phyloP scores from a whole-genome alignment of 306 rosid species.

The Quercus ilex region DNA sequence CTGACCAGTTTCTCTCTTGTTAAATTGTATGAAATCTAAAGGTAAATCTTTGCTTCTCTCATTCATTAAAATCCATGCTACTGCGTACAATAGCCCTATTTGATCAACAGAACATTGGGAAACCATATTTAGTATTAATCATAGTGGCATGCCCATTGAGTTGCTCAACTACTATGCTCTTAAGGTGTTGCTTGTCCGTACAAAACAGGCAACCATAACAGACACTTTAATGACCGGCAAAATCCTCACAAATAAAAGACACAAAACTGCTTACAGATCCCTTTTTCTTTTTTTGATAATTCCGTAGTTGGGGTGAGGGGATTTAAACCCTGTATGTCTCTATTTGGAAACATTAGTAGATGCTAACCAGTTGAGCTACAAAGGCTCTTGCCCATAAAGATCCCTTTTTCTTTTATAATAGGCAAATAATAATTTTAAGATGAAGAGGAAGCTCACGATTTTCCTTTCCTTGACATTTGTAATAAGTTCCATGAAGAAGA shows the following conservation, averaged over 20 bases:
- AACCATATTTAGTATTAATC: neutral
- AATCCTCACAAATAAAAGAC: neutral
- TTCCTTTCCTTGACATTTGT: neutral
- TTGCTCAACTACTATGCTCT: neutral
- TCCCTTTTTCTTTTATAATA: neutral
- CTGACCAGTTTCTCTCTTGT: neutral
- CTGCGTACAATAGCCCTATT: neutral
- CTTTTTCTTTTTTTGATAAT: neutral
- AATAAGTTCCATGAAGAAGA: neutral
- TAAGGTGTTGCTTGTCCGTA: neutral
- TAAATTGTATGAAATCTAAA: neutral
- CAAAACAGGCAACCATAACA: neutral
- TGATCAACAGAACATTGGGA: neutral
- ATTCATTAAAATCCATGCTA: no score
- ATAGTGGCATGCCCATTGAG: neutral
- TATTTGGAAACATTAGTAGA: no score
- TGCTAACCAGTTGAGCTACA: no score
- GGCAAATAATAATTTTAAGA: neutral
- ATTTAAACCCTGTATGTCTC: no score
- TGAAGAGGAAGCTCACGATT: neutral
- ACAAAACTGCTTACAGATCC: neutral
- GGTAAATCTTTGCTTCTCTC: no score
- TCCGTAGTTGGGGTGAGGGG: no score
- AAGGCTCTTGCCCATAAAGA: neutral
- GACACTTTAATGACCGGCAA: neutral